These are phyloP conservation scores for Cicer chorassanicum DNA, from an alignment of 306 rosid genomes.

Conservation along the genomic window DNA sequence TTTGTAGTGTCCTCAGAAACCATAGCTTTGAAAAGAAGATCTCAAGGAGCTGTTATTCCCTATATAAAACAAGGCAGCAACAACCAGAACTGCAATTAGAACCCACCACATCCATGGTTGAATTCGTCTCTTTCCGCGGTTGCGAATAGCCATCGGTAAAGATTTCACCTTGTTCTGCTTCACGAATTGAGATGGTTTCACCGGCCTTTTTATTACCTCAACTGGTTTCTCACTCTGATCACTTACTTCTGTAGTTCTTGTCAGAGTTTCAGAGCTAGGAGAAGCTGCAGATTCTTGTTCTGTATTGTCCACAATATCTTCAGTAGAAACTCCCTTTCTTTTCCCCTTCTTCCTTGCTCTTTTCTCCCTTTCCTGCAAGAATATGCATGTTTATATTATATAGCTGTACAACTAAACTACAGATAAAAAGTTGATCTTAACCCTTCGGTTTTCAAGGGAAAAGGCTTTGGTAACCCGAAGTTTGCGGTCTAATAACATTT, in stretches of 20 bases:
- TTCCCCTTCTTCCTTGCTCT: slow-evolving; percentile 73
- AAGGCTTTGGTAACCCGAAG: no score
- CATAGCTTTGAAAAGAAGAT: slow-evolving; percentile 51
- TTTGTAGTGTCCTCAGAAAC: slow-evolving; percentile 52
- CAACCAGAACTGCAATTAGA: slow-evolving; percentile 44
- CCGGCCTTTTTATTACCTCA: slow-evolving; percentile 54
- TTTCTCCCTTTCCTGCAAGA: slow-evolving; percentile 75
- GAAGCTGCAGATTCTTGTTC: slow-evolving; percentile 53
- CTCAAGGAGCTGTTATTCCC: slow-evolving; percentile 56
- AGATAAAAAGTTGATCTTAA: background rate
- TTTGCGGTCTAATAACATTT: no score
- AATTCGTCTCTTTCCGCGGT: slow-evolving; percentile 72
- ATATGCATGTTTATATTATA: slow-evolving; percentile 30
- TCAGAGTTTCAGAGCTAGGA: slow-evolving; percentile 49
- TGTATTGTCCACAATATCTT: slow-evolving; percentile 44
- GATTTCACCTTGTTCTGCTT: slow-evolving; percentile 66
- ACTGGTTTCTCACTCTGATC: slow-evolving; percentile 54
- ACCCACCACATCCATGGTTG: slow-evolving; percentile 94
- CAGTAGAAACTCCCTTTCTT: slow-evolving; percentile 55
- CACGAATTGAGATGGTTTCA: slow-evolving; percentile 57
- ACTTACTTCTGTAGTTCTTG: slow-evolving; percentile 44
- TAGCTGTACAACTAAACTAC: slow-evolving; percentile 35
- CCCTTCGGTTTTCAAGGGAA: no score
- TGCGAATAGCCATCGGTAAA: slow-evolving; percentile 71
- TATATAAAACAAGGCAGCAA: slow-evolving; percentile 54